phyloP scores from a whole-genome alignment of 495 filamentous ascomycete species.

The Penicillium canescens region DNA sequence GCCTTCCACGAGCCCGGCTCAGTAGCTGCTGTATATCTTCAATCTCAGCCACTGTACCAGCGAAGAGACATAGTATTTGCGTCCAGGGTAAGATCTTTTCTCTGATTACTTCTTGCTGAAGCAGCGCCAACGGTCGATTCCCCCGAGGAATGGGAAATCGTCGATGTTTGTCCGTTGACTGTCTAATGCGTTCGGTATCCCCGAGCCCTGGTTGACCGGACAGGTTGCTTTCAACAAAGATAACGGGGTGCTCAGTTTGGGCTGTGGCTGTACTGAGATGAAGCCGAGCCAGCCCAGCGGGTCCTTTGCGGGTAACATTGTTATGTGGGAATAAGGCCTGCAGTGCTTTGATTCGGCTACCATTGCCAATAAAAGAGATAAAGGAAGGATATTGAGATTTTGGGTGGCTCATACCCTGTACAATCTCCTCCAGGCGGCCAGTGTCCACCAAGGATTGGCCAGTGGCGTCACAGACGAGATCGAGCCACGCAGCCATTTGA shows the following conservation, averaged over 20 bases:
- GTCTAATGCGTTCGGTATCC: not conserved
- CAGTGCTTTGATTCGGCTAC: not conserved
- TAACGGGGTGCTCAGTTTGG: constrained; percentile 1
- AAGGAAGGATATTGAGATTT: not conserved
- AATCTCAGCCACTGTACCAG: constrained; percentile 4
- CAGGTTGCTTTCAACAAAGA: constrained; percentile 12
- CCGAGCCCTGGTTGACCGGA: not conserved
- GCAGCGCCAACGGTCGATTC: not conserved
- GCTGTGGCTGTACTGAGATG: constrained; percentile 3
- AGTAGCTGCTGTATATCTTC: not conserved
- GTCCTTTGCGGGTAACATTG: constrained; percentile 2
- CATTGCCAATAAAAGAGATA: not conserved
- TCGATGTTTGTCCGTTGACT: not conserved
- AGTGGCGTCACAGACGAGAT: not conserved
- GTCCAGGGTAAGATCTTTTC: constrained; percentile 12
- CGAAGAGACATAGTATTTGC: constrained; percentile 14
- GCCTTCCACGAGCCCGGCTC: too few relatives aligned
- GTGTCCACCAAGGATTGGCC: not conserved
- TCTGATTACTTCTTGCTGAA: not conserved
- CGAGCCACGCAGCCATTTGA: constrained; percentile 2
- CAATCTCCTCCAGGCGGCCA: not conserved
- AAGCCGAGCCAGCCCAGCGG: constrained; percentile 3
- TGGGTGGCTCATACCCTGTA: not conserved
- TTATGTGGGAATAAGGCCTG: not conserved
- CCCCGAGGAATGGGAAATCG: not conserved